Percentiles rank a stretch among this genome's conserved stretches.
Evolutionary conservation across 495 filamentous ascomycete genomes (phyloP).

Genomic region (Clavariopsis aquatica): DNA sequence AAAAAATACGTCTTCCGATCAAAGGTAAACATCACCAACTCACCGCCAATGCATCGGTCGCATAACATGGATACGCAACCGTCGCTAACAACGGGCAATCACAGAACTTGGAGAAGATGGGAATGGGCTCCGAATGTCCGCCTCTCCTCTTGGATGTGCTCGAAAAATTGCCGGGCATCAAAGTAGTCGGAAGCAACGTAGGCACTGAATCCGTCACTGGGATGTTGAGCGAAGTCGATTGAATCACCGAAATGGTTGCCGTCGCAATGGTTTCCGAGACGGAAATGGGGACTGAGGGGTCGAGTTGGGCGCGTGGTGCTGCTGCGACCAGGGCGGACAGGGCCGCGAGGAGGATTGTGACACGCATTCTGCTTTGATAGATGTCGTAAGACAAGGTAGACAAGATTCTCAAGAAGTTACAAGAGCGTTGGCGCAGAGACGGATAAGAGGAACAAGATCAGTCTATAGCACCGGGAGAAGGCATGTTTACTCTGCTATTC

Average conservation of each 20-base stretch:
- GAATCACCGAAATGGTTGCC: conserved; percentile 1
- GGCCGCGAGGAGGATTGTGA: not conserved
- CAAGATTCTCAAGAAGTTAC: no score
- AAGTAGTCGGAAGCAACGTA: not conserved
- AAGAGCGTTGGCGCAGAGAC: conserved; percentile 6
- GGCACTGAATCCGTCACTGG: conserved; percentile 1
- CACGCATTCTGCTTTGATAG: conserved; percentile 2
- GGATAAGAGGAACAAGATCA: conserved; percentile 1
- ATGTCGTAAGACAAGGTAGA: not conserved
- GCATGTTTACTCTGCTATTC: not conserved
- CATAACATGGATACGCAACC: conserved; percentile 27
- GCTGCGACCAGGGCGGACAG: conserved; percentile 13
- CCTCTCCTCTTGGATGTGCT: conserved; percentile 11
- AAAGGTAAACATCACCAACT: no score
- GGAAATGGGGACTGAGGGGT: not conserved
- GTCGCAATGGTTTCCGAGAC: not conserved
- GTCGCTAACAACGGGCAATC: conserved; percentile 24
- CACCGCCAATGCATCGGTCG: conserved; percentile 22
- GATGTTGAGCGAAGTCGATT: conserved; percentile 24
- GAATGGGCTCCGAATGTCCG: conserved; percentile 26
- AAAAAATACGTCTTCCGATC: not conserved
- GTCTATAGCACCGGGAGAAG: not conserved
- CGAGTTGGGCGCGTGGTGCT: conserved; percentile 13
- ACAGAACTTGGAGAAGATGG: conserved; percentile 18
- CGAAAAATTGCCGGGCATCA: not conserved